Conservation (phyloP, 495 filamentous ascomycete species). For the Hypoxylon fuscum region DNA sequence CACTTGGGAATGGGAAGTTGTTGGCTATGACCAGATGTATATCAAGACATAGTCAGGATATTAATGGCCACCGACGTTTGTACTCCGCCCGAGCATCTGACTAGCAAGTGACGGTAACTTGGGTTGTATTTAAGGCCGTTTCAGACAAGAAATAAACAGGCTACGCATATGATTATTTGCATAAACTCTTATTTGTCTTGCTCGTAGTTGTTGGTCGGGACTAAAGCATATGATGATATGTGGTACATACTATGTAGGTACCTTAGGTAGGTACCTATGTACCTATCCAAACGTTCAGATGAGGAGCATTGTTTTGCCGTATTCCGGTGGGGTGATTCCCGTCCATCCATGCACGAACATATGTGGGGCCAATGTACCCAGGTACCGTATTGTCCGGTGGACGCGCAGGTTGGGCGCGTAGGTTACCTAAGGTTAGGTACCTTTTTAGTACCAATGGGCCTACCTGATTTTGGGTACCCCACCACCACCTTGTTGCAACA, state of each 20-base stretch:
- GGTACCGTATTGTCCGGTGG: too few species aligned
- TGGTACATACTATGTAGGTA: not conserved
- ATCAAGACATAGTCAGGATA: conserved; percentile 14
- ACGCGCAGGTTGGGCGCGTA: conserved; percentile 17
- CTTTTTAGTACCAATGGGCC: not conserved
- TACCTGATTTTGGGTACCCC: not conserved
- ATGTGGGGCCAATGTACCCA: not conserved
- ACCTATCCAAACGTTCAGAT: not conserved
- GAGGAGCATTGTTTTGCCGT: conserved; percentile 22
- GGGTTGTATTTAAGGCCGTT: too few species aligned
- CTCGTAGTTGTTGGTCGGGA: too few species aligned
- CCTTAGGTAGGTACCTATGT: conserved; percentile 6
- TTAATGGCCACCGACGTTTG: too few species aligned
- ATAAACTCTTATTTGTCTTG: too few species aligned
- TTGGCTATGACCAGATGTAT: conserved; percentile 45
- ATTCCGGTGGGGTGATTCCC: conserved; percentile 22
- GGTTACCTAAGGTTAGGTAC: not conserved
- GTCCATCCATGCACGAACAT: too few species aligned
- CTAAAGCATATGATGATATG: too few species aligned
- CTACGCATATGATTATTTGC: too few species aligned
- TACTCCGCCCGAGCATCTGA: too few species aligned
- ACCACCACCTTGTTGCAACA: too few species aligned
- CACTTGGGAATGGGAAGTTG: conserved; percentile 46
- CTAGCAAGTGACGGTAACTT: too few species aligned
- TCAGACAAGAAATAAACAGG: too few species aligned